Base-by-base conservation (phyloP, 2,329 filamentous ascomycete species). In the Apiospora rasikravindrae region DNA sequence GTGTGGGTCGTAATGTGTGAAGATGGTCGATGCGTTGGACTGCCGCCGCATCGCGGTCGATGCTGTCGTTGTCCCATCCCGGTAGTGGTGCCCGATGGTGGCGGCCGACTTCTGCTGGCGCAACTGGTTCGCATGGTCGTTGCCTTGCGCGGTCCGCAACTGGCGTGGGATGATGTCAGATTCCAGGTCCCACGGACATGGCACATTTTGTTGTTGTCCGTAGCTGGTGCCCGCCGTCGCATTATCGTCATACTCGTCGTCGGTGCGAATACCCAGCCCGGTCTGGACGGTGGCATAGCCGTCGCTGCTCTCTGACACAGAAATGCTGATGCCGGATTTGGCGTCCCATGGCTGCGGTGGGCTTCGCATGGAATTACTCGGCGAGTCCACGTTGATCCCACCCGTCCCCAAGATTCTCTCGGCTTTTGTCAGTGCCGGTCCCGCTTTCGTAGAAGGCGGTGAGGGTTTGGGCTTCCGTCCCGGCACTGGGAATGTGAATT, bases 1-100 rank as follows among this genome's bases (percentile, higher is more conserved):
- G 6, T 86, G 78, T 76, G 87, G 87, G 79, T 90, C 88, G 78
- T 90, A 90, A 79, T 86, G 88, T 0, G 88, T 88, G 44, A 82
- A 82, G 72, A 89, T 85, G n/a, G 88, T 89, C 5, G 88, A 89
- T 4, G 72, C 67, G 49, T 82, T 85, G 2, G 88, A 90, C 66
- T 84, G 82, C 44, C 84, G 85, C 68, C 88, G 85, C 53, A 84
- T 83, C 47, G 88, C 73, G 71, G 82, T 85, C 2, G 84, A 84
- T 29, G 82, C 82, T 67, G 87, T 85, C 10, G 84, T 84, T 66
- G 78, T 75, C 33, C 71, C 72, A 69, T 81, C 79, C 24, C 76
- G 73, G 57, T 75, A 77, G 42, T 73, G 77, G 67, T 74, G 75
- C 24, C 77, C 75, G 49, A 78, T 73, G 14, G 75, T 78, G 67